Conservation (phyloP, 1,284 basidiomycete genomes). For the Porogramme epimiltina region DNA sequence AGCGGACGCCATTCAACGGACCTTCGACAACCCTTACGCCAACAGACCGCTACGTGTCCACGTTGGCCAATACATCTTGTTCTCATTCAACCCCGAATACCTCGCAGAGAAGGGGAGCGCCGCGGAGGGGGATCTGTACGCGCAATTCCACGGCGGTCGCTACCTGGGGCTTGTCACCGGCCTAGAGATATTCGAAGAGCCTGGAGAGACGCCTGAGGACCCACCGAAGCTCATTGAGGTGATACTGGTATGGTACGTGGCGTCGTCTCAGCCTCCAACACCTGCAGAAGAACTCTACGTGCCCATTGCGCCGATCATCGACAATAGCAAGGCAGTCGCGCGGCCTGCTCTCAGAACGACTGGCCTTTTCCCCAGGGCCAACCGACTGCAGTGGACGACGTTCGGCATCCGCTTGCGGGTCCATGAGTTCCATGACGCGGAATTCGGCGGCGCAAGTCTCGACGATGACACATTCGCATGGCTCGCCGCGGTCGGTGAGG, state of each 20-base stretch:
- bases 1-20: no score
- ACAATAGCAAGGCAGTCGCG: background rate
- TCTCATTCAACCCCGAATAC: constrained; percentile 10
- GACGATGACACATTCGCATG: constrained; percentile 24
- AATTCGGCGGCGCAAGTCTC: constrained; percentile 9
- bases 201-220: background rate
- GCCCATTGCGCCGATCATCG: constrained; percentile 17
- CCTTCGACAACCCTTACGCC: no score
- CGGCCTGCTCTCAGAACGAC: constrained; percentile 17
- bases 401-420: constrained; percentile 24
- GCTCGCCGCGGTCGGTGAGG: constrained; percentile 13
- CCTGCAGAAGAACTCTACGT: constrained; percentile 8
- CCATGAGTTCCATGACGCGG: background rate
- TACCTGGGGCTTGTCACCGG: constrained; percentile 28
- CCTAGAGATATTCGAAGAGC: constrained; percentile 10
- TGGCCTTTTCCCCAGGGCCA: constrained; percentile 19
- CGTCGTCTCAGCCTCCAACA: constrained; percentile 18
- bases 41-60: constrained; percentile 10
- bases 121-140: constrained; percentile 4
- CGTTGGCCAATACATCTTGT: constrained; percentile 22
- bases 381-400: constrained; percentile 19
- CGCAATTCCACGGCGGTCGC: constrained; percentile 11
- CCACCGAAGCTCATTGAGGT: no score
- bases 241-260: no score
- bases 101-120: background rate